A percentile compares a stretch with the other conserved stretches of the same genome.
phyloP scores from a whole-genome alignment of 225 moss, liverwort and hornwort genomes.

The Asterella californica region DNA sequence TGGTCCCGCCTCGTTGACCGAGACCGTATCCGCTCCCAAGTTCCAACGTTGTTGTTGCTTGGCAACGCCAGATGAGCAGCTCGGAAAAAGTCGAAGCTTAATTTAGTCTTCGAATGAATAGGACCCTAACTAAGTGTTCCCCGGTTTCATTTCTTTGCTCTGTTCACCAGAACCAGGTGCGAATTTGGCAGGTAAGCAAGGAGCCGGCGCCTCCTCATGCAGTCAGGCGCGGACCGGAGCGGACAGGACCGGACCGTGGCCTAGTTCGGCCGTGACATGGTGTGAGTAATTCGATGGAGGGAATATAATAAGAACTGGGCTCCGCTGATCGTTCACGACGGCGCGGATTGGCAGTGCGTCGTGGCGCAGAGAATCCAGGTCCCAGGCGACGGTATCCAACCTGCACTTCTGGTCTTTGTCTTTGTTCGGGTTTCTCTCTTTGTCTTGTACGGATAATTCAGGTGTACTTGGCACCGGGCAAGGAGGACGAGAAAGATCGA shows the following conservation, averaged over 20 bases:
- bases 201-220: neutral
- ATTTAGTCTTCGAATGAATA: neutral
- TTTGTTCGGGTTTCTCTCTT: neutral
- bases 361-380: neutral
- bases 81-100: neutral
- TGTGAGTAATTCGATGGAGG: neutral
- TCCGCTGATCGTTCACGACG: neutral
- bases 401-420: slow-evolving; percentile 4
- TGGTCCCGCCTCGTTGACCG: neutral
- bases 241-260: neutral
- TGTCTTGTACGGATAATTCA: neutral
- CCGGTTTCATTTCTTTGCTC: no score
- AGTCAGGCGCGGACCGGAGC: neutral
- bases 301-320: neutral
- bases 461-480: neutral
- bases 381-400: neutral
- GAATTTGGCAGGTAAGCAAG: neutral
- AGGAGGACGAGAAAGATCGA: neutral
- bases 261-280: neutral
- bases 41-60: neutral
- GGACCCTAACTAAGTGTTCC: no score
- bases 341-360: neutral
- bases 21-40: neutral
- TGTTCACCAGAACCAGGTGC: neutral
- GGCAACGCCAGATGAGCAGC: neutral